These are phyloP conservation scores for Coniferiporia sulphurascens DNA, from an alignment of 1,284 basidiomycete species.

Conservation along the genomic window DNA sequence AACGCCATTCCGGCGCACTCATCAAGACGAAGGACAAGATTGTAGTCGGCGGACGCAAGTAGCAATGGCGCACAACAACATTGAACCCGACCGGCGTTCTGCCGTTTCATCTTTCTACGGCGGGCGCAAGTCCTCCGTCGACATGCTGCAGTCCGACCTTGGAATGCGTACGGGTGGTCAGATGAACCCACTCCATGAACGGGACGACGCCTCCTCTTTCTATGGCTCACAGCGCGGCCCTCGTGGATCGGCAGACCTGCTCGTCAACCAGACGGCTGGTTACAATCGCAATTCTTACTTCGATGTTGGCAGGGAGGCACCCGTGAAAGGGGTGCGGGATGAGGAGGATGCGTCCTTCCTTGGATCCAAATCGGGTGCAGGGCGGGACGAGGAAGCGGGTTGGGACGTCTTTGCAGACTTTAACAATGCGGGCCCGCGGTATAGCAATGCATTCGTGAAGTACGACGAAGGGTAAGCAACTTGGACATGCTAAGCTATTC, in stretches of 20 bases:
- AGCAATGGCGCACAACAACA: constrained; percentile 16
- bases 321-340: constrained; percentile 66
- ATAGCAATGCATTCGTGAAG: constrained; percentile 55
- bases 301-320: constrained; percentile 61
- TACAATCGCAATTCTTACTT: constrained; percentile 67
- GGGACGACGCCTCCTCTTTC: constrained; percentile 67
- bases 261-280: constrained; percentile 47
- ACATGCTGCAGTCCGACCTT: constrained; percentile 52
- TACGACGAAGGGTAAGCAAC: constrained; percentile 27
- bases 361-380: constrained; percentile 9
- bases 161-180: constrained; percentile 25
- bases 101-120: constrained; percentile 74
- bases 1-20: neutral
- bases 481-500: constrained; percentile 6
- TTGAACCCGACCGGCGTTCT: constrained; percentile 61
- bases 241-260: constrained; percentile 40
- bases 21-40: neutral
- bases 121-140: constrained; percentile 50
- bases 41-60: neutral
- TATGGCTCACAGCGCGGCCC: constrained; percentile 35
- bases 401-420: constrained; percentile 91
- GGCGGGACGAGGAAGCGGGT: constrained; percentile 30
- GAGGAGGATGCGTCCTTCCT: constrained; percentile 42
- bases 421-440: constrained; percentile 81
- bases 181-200: constrained; percentile 34